Evolutionary conservation across 768 basidiomycete genomes (phyloP), one percentile per base, ranked within the genome.

Genomic region (Gymnopilus junonius): DNA sequence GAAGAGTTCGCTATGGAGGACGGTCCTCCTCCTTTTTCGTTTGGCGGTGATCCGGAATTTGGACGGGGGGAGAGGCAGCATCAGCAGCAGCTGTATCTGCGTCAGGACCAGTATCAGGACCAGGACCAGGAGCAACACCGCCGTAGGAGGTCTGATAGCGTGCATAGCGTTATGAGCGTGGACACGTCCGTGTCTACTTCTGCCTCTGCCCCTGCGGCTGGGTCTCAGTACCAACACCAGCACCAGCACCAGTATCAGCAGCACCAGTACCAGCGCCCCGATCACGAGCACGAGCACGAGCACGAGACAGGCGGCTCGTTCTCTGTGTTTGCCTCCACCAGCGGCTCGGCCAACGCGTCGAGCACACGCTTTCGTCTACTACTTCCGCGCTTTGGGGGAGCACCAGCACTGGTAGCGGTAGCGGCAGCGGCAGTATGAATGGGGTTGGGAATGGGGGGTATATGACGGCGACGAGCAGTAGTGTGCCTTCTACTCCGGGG

Each of bases 1-100:
- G 63, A 34, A 4, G 59, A 42, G 17, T 15, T 20, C 15, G 21
- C 21, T 3, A 7, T 7, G 2, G 40, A 70, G 32, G 71, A 42
- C 8, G 40, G 40, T 20, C 40, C n/a, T 2, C 40, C 40, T 20
- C 11, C 40, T 42, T 20, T 42, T 8, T 8, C 11, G 21, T n/a
- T 2, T 20, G 21, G 27, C 46, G 46, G 23, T 8, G 46, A 21
- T 23, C 21, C 2, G 59, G 51, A 10, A 35, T 57, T 57, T 42
- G 37, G 62, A 39, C 42, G 37, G 58, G 32, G 37, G 31, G 15
- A 35, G 58, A 17, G 43, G 55, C 17, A 39, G 57, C 32, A 8
- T 40, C n/a, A n/a, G n/a, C n/a, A n/a, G n/a, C n/a, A n/a, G n/a
- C n/a, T n/a, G n/a, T n/a, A n/a, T n/a, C n/a, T n/a, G n/a, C n/a